Evolutionary conservation across 2,329 filamentous ascomycete genomes (phyloP), one percentile per base, ranked within the genome.

Genomic region (Cytospora schulzeri): DNA sequence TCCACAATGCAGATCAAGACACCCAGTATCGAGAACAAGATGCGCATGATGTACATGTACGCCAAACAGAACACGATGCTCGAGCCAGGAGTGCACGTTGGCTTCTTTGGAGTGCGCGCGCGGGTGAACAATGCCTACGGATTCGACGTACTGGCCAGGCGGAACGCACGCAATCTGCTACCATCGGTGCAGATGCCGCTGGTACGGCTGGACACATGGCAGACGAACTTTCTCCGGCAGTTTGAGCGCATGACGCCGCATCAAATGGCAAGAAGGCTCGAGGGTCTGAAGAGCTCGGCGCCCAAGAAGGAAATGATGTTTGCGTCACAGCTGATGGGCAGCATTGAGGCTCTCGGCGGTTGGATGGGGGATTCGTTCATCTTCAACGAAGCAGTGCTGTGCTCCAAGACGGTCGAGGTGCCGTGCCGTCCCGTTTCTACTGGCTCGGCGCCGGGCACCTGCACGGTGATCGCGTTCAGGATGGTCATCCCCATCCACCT

Each of bases 1-100:
- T 82, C 86, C 28, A 89, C 86, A 67, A 89, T 96, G 82, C 91
- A 94, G 71, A 88, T 96, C 63, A 83, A 88, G 55, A 80, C 82
- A 2, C 76, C 79, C 1, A 84, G 86, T n/a, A 79, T 96, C 3
- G 81, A 84, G 53, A 73, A 76, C 7, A 86, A 88, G 63, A 78
- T 96, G 15, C 77, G 80, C 12, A 81, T 83, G 31, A 91, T 96
- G 83, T 83, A 85, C 19, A 80, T 78, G 22, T 91, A 87, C 73
- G 80, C 79, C 2, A 77, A 77, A 63, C 76, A 76, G 67, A 78
- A 74, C 64, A 78, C 76, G 11, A 80, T 82, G 69, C 74, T 84
- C 22, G 76, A 80, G 8, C 77, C 83, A 0, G 85, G 83, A 1
- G 80, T 87, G 11, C 84, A 88, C 67, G 63, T 88, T 1, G 84